These are phyloP conservation scores for Neltuma alba DNA, from an alignment of 306 rosid species.

Conservation along the genomic window DNA sequence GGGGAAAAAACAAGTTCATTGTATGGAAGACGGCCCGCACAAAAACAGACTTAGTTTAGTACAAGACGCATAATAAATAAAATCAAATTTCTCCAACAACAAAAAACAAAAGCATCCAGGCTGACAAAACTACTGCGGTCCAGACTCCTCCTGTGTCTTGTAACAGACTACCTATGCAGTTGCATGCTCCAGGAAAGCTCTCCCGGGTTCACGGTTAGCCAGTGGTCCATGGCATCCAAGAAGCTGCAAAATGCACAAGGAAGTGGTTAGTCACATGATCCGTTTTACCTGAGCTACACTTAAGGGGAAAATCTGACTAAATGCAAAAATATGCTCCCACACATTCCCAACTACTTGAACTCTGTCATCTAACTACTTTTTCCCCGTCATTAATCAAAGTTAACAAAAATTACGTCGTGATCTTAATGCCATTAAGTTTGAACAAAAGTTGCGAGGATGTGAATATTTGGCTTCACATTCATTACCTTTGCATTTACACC, in stretches of 20 bases:
- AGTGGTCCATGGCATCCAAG: slow-evolving; percentile 76
- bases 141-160: not conserved
- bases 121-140: slow-evolving; percentile 10
- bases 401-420: not conserved
- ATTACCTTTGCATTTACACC: slow-evolving; percentile 83
- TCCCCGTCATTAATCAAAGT: not conserved
- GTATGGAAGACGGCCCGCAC: not conserved
- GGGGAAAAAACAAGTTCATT: not conserved
- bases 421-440: not conserved
- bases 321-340: not conserved
- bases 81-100: not conserved
- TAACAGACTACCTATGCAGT: slow-evolving; percentile 34
- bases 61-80: slow-evolving; percentile 19
- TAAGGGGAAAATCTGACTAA: not conserved
- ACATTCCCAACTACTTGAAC: not conserved
- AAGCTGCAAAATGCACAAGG: slow-evolving; percentile 49
- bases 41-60: not conserved
- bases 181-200: slow-evolving; percentile 45
- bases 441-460: not conserved
- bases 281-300: not conserved
- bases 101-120: slow-evolving; percentile 2
- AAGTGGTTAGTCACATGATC: not conserved
- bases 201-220: slow-evolving; percentile 61
- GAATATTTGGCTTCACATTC: not conserved
- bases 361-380: not conserved